Base-by-base conservation (phyloP, 306 rosid genomes). In the Prosopis cineraria region DNA sequence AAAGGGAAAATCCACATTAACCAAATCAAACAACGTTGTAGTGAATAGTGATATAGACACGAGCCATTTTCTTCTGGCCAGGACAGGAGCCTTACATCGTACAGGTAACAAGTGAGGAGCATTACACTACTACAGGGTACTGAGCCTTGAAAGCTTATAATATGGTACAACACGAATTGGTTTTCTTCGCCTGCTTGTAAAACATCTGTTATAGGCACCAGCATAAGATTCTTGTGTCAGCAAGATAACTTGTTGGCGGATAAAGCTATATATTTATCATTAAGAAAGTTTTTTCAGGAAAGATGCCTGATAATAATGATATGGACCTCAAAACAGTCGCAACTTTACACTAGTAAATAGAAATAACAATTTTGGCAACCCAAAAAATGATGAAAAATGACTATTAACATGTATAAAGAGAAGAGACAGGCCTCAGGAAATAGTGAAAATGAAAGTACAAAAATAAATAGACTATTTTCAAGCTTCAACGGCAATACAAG, bases 181-280 rank as follows among this genome's bases (percentile, higher is more conserved):
- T 85, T 89, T 96, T 86, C 29, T 96, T 96, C 0, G 99, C 98
- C 81, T 93, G 98, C 81, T 93, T 96, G 93, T 96, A 96, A 91
- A 96, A 96, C 99, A 96, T 93, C 98, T 96, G 98, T 88, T 87
- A 52, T 89, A 87, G 80, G 68, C 79, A 55, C 68, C 72, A 20
- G 20, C 63, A 72, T 70, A 62, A 73, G 75, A 41, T 79, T 59
- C 62, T 33, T 24, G 30, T 55, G 62, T 55, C 62, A 55, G 62
- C 16, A 55, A 55, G 10, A 55, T 10, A 22, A 71, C 59, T 52
- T 52, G 75, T 24, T 9, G 25, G 40, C 14, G 20, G 33, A 72
- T 70, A 72, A 50, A 68, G 37, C 12, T 48, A 22, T 48, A 22
- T 8, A 41, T 67, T 68, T 56, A 80, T 72, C 41, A 22, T 55